phyloP scores from a whole-genome alignment of 306 rosid species.

The Vigna hirtella region DNA sequence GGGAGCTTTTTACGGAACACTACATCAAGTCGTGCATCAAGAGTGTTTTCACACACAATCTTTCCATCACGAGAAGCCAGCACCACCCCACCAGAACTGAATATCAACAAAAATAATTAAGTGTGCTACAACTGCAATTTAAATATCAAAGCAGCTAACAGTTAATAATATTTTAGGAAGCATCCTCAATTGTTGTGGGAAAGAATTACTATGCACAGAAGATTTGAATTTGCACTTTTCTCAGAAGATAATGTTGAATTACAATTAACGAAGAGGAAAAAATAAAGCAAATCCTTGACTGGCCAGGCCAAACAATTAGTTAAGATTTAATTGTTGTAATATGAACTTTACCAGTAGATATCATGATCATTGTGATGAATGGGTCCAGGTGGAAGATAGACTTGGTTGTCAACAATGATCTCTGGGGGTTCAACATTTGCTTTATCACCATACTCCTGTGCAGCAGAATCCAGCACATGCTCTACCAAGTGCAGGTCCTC shows the following conservation, averaged over 20 bases:
- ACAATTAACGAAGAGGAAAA: conserved; percentile 18
- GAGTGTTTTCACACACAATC: conserved; percentile 92
- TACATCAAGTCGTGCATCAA: conserved; percentile 96
- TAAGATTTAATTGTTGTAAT: conserved; percentile 27
- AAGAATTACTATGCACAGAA: not conserved
- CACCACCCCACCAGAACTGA: conserved; percentile 98
- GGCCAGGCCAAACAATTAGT: conserved; percentile 1
- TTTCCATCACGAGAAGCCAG: conserved; percentile 97
- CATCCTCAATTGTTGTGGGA: not conserved
- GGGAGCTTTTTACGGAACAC: conserved; percentile 95
- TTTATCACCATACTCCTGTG: conserved; percentile 78
- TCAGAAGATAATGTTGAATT: not conserved
- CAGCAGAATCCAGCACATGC: conserved; percentile 77
- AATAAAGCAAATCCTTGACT: conserved; percentile 36
- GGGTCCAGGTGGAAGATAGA: conserved; percentile 93
- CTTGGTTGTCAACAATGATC: conserved; percentile 70
- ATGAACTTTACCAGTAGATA: conserved; percentile 70
- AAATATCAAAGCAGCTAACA: conserved; percentile 37
- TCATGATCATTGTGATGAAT: conserved; percentile 73
- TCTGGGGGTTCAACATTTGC: conserved; percentile 77
- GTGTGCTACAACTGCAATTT: conserved; percentile 27
- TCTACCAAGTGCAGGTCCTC: conserved; percentile 74
- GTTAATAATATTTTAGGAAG: conserved; percentile 37
- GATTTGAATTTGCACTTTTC: conserved; percentile 26
- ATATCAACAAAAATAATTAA: conserved; percentile 47